Base-by-base conservation (phyloP, 352 stramenopile genomes). In the Phytophthora palmivora region DNA sequence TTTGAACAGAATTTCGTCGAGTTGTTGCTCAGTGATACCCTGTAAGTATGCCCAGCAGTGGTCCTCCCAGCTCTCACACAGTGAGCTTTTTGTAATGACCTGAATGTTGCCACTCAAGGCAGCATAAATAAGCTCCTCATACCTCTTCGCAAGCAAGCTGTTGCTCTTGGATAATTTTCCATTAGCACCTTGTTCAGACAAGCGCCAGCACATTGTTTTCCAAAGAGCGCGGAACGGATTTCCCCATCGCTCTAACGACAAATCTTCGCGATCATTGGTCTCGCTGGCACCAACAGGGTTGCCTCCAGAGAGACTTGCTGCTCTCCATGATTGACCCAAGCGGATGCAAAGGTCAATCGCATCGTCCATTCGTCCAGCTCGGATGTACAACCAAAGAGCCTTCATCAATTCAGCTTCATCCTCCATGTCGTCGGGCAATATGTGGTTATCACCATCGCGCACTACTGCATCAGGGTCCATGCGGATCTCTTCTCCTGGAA, bases 131-230 rank as follows among this genome's bases (percentile, higher is more conserved):
- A 94, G 76, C 57, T 84, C 67, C 42, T 96, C 87, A 45, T 92
- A 93, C 55, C 91, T 72, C 14, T 81, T 84, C 0, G 80, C 75
- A 16, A 89, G 58, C 33, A 88, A 57, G 15, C 74, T 91, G 51
- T 72, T 89, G 9, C 64, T 76, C 61, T 92, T 94, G 4, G 73
- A 73, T n/a, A 94, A 15, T 3, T 79, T 89, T 22, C 65, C 41
- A 21, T 63, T 41, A 26, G 60, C 65, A 33, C 46, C 28, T 43
- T 76, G 75, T 45, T 95, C 84, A 0, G 87, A 85, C 37, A 94
- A 82, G 38, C 86, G 78, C 87, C 87, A 96, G 63, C 85, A 96
- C 47, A 86, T 90, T n/a, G 80, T 72, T 48, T 96, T 96, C 87
- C 87, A 96, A 8, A 94, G 57, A 6, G 84, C 82, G 15, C 84